These are phyloP conservation scores for Knufia petricola DNA, from an alignment of 2,329 filamentous ascomycete species.

Conservation along the genomic window DNA sequence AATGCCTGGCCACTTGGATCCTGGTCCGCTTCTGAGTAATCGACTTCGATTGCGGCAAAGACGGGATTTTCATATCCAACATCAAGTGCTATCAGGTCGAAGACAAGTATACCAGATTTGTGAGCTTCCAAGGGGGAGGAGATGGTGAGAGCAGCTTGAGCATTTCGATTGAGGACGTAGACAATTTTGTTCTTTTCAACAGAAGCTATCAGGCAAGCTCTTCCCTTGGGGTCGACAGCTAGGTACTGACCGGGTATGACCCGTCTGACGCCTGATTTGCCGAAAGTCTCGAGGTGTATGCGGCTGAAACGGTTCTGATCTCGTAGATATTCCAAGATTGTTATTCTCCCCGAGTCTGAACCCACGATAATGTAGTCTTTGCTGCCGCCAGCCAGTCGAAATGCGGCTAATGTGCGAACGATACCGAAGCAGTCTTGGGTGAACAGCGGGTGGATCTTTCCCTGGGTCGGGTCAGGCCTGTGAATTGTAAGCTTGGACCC, in stretches of 20 bases:
- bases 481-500: conserved; percentile 83
- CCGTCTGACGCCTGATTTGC: conserved; percentile 87
- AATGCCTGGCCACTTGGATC: conserved; percentile 78
- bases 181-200: conserved; percentile 99
- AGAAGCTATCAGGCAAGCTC: conserved; percentile 87
- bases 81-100: conserved; percentile 78
- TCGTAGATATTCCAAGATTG: conserved; percentile 83
- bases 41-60: conserved; percentile 87
- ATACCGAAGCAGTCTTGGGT: conserved; percentile 96
- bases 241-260: conserved; percentile 95
- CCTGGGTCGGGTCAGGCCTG: conserved; percentile 73
- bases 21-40: conserved; percentile 84
- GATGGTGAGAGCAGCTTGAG: conserved; percentile 89
- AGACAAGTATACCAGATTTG: conserved; percentile 81
- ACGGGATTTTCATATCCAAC: conserved; percentile 96
- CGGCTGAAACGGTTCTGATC: conserved; percentile 79
- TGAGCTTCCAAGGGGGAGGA: conserved; percentile 95
- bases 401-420: conserved; percentile 77
- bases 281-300: conserved; percentile 92
- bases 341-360: conserved; percentile 89
- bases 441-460: conserved; percentile 74
- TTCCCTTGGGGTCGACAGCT: conserved; percentile 87
- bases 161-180: conserved; percentile 92
- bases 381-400: conserved; percentile 82
- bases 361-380: conserved; percentile 97